Percentiles rank a stretch among this genome's conserved stretches.
phyloP scores from a whole-genome alignment of 768 basidiomycete genomes.

The Tubosaeta sp. region DNA sequence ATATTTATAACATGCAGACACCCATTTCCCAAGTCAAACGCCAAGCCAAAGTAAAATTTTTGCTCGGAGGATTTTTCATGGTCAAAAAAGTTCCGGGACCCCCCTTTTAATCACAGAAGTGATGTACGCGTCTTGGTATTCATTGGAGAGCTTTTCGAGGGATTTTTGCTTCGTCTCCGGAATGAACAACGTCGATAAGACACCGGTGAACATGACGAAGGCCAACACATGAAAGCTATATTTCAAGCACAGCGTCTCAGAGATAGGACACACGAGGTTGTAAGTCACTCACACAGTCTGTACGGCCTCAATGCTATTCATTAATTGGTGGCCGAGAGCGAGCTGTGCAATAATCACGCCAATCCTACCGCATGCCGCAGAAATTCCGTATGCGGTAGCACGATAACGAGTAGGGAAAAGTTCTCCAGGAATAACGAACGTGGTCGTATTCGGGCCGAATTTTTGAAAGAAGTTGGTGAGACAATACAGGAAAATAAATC shows the following conservation, averaged over 20 bases:
- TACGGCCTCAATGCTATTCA: conserved; percentile 50
- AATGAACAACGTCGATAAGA: conserved; percentile 76
- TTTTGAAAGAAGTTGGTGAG: conserved; percentile 18
- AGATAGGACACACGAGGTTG: not conserved
- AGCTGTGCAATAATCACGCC: conserved; percentile 80
- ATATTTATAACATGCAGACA: not conserved
- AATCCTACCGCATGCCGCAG: conserved; percentile 66
- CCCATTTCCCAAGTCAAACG: not conserved
- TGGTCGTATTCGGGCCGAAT: conserved; percentile 44
- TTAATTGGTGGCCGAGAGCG: conserved; percentile 60
- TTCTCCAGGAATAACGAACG: conserved; percentile 74
- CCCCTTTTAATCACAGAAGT: conserved; percentile 13
- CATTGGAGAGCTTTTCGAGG: conserved; percentile 71
- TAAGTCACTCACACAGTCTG: conserved; percentile 57
- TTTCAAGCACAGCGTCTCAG: not conserved
- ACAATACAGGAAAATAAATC: conserved; percentile 36
- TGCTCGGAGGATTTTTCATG: not conserved
- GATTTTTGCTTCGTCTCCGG: conserved; percentile 69
- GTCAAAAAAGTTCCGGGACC: conserved; percentile 1
- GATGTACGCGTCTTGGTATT: conserved; percentile 62
- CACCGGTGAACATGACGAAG: conserved; percentile 79
- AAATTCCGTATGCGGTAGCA: conserved; percentile 71
- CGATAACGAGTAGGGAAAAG: conserved; percentile 76
- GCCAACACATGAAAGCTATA: conserved; percentile 70
- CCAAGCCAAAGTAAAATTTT: not conserved